Percentiles rank a stretch among this genome's conserved stretches.
Evolutionary conservation across 805 yeast genomes (phyloP).

Genomic region (Cyberlindnera bimundalis): DNA sequence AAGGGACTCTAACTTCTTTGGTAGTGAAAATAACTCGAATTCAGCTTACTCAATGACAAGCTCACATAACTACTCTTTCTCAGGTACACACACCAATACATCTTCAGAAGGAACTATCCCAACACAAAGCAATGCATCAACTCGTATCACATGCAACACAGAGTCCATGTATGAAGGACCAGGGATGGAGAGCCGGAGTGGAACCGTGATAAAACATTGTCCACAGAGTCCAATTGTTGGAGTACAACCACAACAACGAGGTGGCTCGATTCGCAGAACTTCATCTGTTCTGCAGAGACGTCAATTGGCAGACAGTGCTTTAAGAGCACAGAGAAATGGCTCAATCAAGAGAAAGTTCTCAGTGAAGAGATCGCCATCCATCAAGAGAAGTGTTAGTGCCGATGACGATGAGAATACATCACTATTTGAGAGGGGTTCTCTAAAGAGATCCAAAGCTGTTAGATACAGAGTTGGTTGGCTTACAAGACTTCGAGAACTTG

Average conservation of each 20-base stretch:
- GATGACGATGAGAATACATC: conserved; percentile 16
- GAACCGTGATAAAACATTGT: conserved; percentile 5
- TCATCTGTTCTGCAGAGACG: conserved; percentile 11
- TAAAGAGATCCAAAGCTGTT: conserved; percentile 34
- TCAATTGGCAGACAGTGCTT: conserved; percentile 7
- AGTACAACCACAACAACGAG: not conserved
- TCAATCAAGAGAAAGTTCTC: not conserved
- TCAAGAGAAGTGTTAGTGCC: not conserved
- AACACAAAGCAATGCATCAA: conserved; percentile 23
- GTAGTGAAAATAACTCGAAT: not conserved
- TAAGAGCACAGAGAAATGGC: conserved; percentile 3
- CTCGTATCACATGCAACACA: conserved; percentile 27
- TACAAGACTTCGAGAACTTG: conserved; percentile 28
- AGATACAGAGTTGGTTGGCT: conserved; percentile 38
- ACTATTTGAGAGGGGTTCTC: conserved; percentile 20
- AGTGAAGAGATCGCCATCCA: not conserved
- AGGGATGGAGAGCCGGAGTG: not conserved
- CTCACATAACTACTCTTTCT: conserved; percentile 1
- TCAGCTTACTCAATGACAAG: not conserved
- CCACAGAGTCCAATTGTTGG: not conserved
- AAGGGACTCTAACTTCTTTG: conserved; percentile 3
- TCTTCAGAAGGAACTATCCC: conserved; percentile 15
- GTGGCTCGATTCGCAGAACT: conserved; percentile 6
- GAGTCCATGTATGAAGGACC: conserved; percentile 1
- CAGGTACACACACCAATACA: conserved; percentile 1